Conservation (phyloP, 768 basidiomycete species). For the Trametes meyenii region DNA sequence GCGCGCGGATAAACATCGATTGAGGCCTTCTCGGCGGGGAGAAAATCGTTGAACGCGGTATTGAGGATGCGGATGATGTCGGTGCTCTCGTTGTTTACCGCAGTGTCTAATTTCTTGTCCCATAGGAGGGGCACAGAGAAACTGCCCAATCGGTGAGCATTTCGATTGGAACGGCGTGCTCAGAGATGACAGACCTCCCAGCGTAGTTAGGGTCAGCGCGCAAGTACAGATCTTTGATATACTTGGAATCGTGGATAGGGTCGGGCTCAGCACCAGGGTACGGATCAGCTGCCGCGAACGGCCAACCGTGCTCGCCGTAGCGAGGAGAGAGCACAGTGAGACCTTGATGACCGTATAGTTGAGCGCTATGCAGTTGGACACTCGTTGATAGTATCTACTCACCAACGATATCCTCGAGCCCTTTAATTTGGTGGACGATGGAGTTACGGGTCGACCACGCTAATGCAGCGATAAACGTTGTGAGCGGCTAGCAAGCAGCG, state of each 20-base stretch:
- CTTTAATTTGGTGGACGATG: constrained; percentile 90
- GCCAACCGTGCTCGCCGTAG: constrained; percentile 87
- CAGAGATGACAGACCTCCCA: constrained; percentile 53
- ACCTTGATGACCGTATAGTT: constrained; percentile 43
- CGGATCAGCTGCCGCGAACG: constrained; percentile 70
- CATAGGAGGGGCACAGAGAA: constrained; percentile 92
- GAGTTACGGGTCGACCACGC: constrained; percentile 94
- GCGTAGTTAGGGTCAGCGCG: constrained; percentile 70
- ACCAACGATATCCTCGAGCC: constrained; percentile 84
- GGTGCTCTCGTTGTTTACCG: constrained; percentile 95
- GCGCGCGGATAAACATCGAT: constrained; percentile 80
- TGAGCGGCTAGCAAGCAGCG: background rate
- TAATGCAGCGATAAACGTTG: constrained; percentile 28
- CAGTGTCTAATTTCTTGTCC: constrained; percentile 85
- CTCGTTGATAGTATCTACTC: constrained; percentile 35
- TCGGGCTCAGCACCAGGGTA: constrained; percentile 77
- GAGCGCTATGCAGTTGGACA: background rate
- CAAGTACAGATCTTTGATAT: constrained; percentile 87
- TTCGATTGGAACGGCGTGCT: too few relatives aligned
- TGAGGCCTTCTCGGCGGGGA: constrained; percentile 66
- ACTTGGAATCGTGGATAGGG: constrained; percentile 65
- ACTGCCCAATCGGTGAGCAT: constrained; percentile 30
- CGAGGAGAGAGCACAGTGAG: constrained; percentile 83
- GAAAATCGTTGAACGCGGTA: constrained; percentile 72
- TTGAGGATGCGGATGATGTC: constrained; percentile 97